Evolutionary conservation across 768 basidiomycete genomes (phyloP).

Genomic region (Suillus occidentalis): DNA sequence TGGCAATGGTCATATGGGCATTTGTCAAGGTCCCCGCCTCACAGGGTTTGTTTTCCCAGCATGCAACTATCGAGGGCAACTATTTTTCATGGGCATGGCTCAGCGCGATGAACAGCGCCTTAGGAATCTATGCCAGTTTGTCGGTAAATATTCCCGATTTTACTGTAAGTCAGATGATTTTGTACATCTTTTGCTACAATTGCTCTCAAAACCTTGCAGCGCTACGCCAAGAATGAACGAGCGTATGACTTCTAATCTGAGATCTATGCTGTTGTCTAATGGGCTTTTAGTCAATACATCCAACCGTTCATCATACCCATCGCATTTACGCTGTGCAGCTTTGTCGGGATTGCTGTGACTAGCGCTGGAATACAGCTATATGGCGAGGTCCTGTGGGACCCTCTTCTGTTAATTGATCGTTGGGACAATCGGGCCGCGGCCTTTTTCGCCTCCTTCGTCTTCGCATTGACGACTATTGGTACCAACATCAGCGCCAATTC

Average conservation of each 20-base stretch:
- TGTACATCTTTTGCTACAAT: background rate
- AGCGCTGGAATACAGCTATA: conserved; percentile 74
- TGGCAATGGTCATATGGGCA: conserved; percentile 79
- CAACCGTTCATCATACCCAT: conserved; percentile 79
- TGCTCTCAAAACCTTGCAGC: conserved; percentile 34
- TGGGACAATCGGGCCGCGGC: conserved; percentile 87
- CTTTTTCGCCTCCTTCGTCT: conserved; percentile 79
- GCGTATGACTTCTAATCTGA: conserved; percentile 42
- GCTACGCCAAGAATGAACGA: conserved; percentile 71
- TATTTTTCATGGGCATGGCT: conserved; percentile 76
- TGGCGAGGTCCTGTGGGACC: conserved; percentile 72
- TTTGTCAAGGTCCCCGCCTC: conserved; percentile 63
- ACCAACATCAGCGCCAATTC: conserved; percentile 80
- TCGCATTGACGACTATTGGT: conserved; percentile 69
- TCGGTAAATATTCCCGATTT: conserved; percentile 87
- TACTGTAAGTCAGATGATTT: conserved; percentile 40
- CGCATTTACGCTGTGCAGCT: conserved; percentile 74
- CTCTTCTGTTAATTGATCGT: conserved; percentile 67
- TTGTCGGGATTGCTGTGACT: conserved; percentile 79
- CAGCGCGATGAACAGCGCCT: conserved; percentile 69
- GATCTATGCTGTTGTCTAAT: conserved; percentile 4
- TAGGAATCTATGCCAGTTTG: conserved; percentile 73
- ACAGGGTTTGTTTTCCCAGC: conserved; percentile 56
- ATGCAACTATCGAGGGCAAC: conserved; percentile 53
- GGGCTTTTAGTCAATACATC: conserved; percentile 56